Base-by-base conservation (phyloP, 306 rosid species). In the Cicer arietinum region DNA sequence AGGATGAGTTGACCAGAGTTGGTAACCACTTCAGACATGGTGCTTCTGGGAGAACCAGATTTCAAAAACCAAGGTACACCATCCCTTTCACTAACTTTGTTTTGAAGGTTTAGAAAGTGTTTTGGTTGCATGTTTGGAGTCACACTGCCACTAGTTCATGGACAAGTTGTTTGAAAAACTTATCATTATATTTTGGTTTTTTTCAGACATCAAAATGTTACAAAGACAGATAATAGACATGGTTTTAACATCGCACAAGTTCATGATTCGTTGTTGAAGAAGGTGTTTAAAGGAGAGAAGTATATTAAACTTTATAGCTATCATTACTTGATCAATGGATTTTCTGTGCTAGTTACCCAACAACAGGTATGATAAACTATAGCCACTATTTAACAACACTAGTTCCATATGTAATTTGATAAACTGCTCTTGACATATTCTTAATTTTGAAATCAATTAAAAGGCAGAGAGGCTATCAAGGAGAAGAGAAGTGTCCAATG, bases 301-400 rank as follows among this genome's bases (percentile, higher is more conserved):
- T 94, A 94, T 89, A 79, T 92, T 80, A 94, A 94, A 84, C 89
- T 94, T 60, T 94, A 94, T 81, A 94, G 99, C 86, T 94, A 92
- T 86, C 98, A 89, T 78, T 90, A 89, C 97, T 86, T 92, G 84
- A 90, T 94, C 72, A 94, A 92, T 79, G 99, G 99, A 69, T 94
- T 94, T 48, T 83, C 99, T 12, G 96, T 94, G 82, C 82, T 92
- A 46, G 88, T 92, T 68, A 90, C 92, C n/a, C 89, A 80, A 30
- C 83, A 86, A 41, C 99, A 94, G 97, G 98, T 94, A 88, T 45
- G 64, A 30, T 30, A 30, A 30, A 30, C 37, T 30, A 30, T 30
- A 30, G 37, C 37, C 37, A 30, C 37, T 30, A 3, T 30, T 30
- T 30, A 30, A 30, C 37, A 30, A 4, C 37, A 30, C 4, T 25